Base-by-base conservation (phyloP, 139 green algal species). In the Limnomonas spitsbergensis region DNA sequence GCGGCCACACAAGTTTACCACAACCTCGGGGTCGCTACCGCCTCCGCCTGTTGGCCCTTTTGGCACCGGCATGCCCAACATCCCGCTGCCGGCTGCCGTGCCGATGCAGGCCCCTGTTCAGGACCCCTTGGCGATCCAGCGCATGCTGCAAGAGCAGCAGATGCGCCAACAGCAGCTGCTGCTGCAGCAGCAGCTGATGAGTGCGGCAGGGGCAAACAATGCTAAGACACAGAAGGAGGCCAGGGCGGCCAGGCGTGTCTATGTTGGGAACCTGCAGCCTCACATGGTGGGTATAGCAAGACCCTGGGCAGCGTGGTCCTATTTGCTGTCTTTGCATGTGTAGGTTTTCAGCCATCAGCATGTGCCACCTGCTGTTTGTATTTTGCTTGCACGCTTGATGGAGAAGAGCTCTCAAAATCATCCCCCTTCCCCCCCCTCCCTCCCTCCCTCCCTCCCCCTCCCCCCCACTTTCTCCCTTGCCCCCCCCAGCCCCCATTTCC, bases 111-210 rank as follows among this genome's bases (percentile, higher is more conserved):
- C 40, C 6, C 37, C 39, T 38, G 27, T 14, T 61, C 70, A n/a
- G 39, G 27, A 54, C 37, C 69, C 69, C 35, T 6, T 77, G 39
- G 70, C 40, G 24, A 37, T 67, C 7, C 39, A 61, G 70, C 70
- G 42, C 31, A 36, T 77, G 38, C 14, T 77, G 4, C 39, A 38
- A 27, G 31, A 77, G 70, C 70, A 77, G 70, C 70, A 77, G 37
- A 14, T 77, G 39, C 40, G 37, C 3, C 6, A 36, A n/a, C 70
- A 77, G 40, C 70, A 77, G 40, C 9, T 77, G n/a, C n/a, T 77
- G 39, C 27, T 77, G 70, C 70, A 77, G 70, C 70, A 77, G 26
- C 70, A 77, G 29, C 26, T 77, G 39, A 3, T 66, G 7, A 77
- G 40, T 35, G 70, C 70, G 4, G 29, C 38, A 9, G 7, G 3